These are phyloP conservation scores for Climacium dendroides DNA, from an alignment of 225 moss, liverwort and hornwort species.

Conservation along the genomic window DNA sequence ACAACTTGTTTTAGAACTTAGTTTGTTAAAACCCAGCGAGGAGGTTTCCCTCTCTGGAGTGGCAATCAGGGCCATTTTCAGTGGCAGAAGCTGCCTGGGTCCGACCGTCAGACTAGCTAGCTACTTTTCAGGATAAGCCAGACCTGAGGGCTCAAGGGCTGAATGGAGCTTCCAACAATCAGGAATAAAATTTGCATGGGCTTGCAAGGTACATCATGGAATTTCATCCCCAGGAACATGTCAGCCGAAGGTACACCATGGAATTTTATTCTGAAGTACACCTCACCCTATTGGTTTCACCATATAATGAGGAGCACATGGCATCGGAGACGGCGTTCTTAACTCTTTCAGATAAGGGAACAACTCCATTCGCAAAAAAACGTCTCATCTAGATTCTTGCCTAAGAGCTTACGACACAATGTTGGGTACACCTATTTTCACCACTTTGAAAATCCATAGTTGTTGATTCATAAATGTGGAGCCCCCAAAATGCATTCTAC, in stretches of 20 bases:
- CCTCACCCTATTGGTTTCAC: not conserved
- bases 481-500: too few relatives aligned
- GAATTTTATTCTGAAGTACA: too few relatives aligned
- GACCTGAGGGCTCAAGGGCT: not conserved
- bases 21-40: not conserved
- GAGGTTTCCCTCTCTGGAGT: not conserved
- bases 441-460: not conserved
- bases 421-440: not conserved
- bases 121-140: not conserved
- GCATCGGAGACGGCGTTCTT: not conserved
- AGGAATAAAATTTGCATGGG: not conserved
- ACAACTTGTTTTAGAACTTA: not conserved
- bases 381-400: not conserved
- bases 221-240: not conserved
- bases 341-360: not conserved
- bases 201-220: not conserved
- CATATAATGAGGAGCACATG: too few relatives aligned
- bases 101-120: not conserved
- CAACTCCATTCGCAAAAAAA: not conserved
- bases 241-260: not conserved
- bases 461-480: not conserved
- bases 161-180: not conserved
- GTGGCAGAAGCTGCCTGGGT: not conserved
- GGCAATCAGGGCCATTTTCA: too few relatives aligned
- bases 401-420: not conserved